phyloP scores from a whole-genome alignment of 2,329 filamentous ascomycete species.

The Juglanconis juglandina region DNA sequence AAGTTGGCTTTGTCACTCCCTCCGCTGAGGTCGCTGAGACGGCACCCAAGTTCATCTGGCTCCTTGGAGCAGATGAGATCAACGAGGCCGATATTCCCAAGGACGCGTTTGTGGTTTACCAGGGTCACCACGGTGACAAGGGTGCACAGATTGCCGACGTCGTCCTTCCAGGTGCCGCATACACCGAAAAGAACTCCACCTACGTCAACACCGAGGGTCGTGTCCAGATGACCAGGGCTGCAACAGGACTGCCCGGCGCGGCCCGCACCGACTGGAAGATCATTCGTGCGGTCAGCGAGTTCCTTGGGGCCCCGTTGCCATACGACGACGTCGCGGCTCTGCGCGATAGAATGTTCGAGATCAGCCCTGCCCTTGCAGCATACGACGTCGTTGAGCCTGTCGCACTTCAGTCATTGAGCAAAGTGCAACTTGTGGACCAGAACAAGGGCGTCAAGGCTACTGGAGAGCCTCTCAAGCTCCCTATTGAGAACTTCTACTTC shows the following conservation, averaged over 20 bases:
- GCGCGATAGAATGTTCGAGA: slow-evolving; percentile 90
- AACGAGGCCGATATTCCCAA: slow-evolving; percentile 82
- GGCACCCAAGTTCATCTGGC: slow-evolving; percentile 92
- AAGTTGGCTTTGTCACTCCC: slow-evolving; percentile 89
- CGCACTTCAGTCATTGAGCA: slow-evolving; percentile 71
- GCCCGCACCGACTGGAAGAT: slow-evolving; percentile 99
- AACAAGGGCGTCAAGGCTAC: slow-evolving; percentile 82
- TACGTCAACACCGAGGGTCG: slow-evolving; percentile 98
- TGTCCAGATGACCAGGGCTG: slow-evolving; percentile 88
- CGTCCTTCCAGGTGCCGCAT: slow-evolving; percentile 88
- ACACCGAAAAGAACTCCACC: slow-evolving; percentile 94
- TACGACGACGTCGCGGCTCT: slow-evolving; percentile 91
- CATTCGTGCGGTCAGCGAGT: slow-evolving; percentile 86
- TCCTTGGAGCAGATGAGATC: slow-evolving; percentile 92
- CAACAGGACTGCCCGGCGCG: slow-evolving; percentile 83
- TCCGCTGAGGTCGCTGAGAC: slow-evolving; percentile 78
- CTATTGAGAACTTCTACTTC: slow-evolving; percentile 96
- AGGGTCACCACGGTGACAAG: slow-evolving; percentile 94
- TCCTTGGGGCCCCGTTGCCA: slow-evolving; percentile 78
- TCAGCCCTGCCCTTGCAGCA: slow-evolving; percentile 81
- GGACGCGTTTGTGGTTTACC: slow-evolving; percentile 94
- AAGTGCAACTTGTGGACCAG: slow-evolving; percentile 91
- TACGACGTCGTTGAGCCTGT: slow-evolving; percentile 90
- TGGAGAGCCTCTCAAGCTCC: slow-evolving; percentile 73
- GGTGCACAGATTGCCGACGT: slow-evolving; percentile 92